A percentile compares a stretch with the other conserved stretches of the same genome.
phyloP scores from a whole-genome alignment of 768 basidiomycete species.

The Tylopilus balloui region DNA sequence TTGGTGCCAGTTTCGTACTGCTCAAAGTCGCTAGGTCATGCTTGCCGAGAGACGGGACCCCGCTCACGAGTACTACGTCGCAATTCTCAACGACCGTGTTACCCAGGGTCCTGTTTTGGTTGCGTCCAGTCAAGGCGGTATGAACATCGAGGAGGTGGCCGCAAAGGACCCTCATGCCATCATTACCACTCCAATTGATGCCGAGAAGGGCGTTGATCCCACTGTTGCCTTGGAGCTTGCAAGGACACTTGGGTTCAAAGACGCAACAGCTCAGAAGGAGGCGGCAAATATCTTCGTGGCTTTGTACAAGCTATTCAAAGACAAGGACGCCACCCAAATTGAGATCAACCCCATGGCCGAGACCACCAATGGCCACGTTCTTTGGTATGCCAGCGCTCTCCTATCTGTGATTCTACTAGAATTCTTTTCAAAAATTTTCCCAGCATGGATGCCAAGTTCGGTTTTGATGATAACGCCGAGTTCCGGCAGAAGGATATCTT shows the following conservation, averaged over 20 bases:
- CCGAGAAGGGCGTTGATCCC: conserved; percentile 73
- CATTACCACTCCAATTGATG: conserved; percentile 90
- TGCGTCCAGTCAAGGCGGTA: conserved; percentile 91
- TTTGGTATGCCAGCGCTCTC: conserved; percentile 64
- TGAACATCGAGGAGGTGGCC: conserved; percentile 99
- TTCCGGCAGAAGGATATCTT: conserved; percentile 95
- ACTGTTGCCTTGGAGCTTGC: conserved; percentile 72
- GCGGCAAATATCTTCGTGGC: conserved; percentile 93
- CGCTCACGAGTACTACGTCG: conserved; percentile 96
- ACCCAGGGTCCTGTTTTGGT: conserved; percentile 89
- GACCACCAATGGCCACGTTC: conserved; percentile 84
- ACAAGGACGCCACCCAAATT: conserved; percentile 98
- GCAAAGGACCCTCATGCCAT: conserved; percentile 92
- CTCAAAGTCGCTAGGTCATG: conserved; percentile 72
- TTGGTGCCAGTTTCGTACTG: background rate
- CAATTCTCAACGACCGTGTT: conserved; percentile 91
- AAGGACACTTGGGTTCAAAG: conserved; percentile 86
- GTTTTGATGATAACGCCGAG: conserved; percentile 99
- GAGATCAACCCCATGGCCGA: conserved; percentile 99
- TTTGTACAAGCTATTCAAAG: conserved; percentile 95
- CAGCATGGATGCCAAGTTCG: conserved; percentile 99
- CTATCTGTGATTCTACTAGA: background rate
- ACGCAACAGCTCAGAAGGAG: conserved; percentile 63
- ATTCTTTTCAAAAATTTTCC: background rate
- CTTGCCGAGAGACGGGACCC: conserved; percentile 92